A percentile compares a stretch with the other conserved stretches of the same genome.
phyloP scores from a whole-genome alignment of 495 filamentous ascomycete genomes.

The Hypoxylon trugodes region DNA sequence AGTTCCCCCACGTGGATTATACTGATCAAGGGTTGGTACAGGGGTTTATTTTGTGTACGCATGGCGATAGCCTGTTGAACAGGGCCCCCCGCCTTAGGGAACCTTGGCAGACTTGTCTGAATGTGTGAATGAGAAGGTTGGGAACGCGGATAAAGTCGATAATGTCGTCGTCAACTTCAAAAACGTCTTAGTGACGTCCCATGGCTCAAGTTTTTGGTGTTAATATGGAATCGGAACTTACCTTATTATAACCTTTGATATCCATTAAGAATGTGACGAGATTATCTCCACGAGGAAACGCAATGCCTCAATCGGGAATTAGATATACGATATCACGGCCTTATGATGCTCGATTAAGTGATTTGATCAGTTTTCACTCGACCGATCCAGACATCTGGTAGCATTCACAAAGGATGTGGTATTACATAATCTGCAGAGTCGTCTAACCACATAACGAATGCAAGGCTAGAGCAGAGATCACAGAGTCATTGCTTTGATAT shows the following conservation, averaged over 20 bases:
- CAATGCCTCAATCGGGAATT: constrained; percentile 13
- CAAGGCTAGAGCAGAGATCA: constrained; percentile 6
- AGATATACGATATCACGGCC: constrained; percentile 2
- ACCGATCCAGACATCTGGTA: constrained; percentile 13
- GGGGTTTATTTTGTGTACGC: too few relatives aligned
- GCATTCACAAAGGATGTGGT: not conserved
- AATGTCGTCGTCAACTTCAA: not conserved
- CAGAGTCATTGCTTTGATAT: too few relatives aligned
- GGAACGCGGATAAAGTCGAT: constrained; percentile 1
- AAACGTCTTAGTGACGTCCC: not conserved
- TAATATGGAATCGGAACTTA: constrained; percentile 18
- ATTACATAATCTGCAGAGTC: constrained; percentile 3
- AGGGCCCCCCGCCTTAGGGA: not conserved
- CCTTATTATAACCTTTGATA: constrained; percentile 26
- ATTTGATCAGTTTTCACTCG: constrained; percentile 15
- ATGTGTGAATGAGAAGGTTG: not conserved
- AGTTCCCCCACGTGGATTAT: constrained; percentile 29
- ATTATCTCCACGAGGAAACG: constrained; percentile 1
- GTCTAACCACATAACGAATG: constrained; percentile 3
- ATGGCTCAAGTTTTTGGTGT: not conserved
- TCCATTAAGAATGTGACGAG: constrained; percentile 1
- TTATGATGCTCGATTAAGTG: constrained; percentile 9
- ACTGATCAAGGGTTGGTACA: constrained; percentile 5
- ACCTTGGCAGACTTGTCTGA: not conserved
- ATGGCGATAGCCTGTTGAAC: not conserved